Evolutionary conservation across 1,139 yeast genomes (phyloP).

Genomic region (Pichia sp.): DNA sequence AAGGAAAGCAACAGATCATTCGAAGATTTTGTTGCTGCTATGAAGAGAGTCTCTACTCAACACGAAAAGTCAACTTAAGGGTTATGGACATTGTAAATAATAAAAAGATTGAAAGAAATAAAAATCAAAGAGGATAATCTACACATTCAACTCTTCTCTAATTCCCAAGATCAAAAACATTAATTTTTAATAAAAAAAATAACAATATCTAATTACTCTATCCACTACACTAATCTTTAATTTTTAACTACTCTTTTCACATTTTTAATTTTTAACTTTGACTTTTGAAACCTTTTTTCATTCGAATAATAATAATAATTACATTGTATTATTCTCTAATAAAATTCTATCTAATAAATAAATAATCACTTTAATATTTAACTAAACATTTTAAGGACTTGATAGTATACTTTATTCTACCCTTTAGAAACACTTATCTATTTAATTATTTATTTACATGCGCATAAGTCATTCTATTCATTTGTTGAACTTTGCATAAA

Average conservation of each 20-base stretch:
- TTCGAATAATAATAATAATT: neutral
- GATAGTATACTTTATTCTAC: neutral
- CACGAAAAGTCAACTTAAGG: slow-evolving; percentile 62
- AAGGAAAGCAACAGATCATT: slow-evolving; percentile 68
- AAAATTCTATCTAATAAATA: neutral
- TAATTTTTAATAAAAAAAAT: neutral
- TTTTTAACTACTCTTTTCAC: neutral
- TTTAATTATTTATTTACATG: neutral
- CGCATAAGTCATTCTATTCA: slow-evolving; percentile 9
- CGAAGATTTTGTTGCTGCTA: slow-evolving; percentile 93
- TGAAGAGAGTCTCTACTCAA: slow-evolving; percentile 98
- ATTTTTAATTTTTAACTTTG: neutral
- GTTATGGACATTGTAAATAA: neutral
- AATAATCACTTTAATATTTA: neutral
- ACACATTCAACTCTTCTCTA: neutral
- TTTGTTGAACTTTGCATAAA: slow-evolving; percentile 26
- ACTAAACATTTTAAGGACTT: neutral
- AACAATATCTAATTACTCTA: neutral
- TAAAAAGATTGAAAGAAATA: neutral
- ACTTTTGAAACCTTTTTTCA: neutral
- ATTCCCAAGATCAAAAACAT: neutral
- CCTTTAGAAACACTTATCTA: neutral
- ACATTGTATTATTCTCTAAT: neutral
- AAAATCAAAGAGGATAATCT: neutral
- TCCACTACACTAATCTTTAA: neutral